phyloP scores from a whole-genome alignment of 805 yeast genomes.

The Metahyphopichia silvanorum region DNA sequence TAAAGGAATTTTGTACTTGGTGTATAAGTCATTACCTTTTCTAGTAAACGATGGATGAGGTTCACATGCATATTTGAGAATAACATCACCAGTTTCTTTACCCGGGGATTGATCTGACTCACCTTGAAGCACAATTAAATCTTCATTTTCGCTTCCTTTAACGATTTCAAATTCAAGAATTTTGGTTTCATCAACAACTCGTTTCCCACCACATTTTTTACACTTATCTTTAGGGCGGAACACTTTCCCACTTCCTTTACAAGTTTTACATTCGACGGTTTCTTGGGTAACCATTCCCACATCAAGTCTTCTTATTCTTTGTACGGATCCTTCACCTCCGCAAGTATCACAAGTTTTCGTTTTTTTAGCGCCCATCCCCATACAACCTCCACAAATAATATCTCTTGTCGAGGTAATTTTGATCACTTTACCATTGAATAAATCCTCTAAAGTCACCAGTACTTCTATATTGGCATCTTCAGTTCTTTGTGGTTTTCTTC shows the following conservation, averaged over 20 bases:
- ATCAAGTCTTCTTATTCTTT: conserved; percentile 60
- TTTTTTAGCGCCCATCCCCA: conserved; percentile 72
- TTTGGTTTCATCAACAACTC: conserved; percentile 60
- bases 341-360: conserved; percentile 68
- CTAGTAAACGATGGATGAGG: conserved; percentile 51
- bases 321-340: conserved; percentile 64
- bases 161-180: conserved; percentile 73
- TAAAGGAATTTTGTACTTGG: conserved; percentile 58
- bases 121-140: conserved; percentile 55
- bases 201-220: conserved; percentile 68
- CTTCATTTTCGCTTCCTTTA: conserved; percentile 66
- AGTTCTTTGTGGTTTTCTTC: conserved; percentile 38
- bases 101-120: conserved; percentile 81
- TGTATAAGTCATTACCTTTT: conserved; percentile 60
- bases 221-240: conserved; percentile 69
- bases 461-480: conserved; percentile 68
- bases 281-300: conserved; percentile 74
- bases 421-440: conserved; percentile 77
- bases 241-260: conserved; percentile 68
- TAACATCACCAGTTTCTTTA: conserved; percentile 72
- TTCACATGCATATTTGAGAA: conserved; percentile 55
- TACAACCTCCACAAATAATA: conserved; percentile 67
- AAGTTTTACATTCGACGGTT: conserved; percentile 57
- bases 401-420: conserved; percentile 72
- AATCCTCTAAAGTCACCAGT: conserved; percentile 65